Percentiles rank a stretch among this genome's conserved stretches.
These are phyloP conservation scores for Globisporangium sylvaticum DNA, from an alignment of 352 stramenopile genomes.

Conservation along the genomic window DNA sequence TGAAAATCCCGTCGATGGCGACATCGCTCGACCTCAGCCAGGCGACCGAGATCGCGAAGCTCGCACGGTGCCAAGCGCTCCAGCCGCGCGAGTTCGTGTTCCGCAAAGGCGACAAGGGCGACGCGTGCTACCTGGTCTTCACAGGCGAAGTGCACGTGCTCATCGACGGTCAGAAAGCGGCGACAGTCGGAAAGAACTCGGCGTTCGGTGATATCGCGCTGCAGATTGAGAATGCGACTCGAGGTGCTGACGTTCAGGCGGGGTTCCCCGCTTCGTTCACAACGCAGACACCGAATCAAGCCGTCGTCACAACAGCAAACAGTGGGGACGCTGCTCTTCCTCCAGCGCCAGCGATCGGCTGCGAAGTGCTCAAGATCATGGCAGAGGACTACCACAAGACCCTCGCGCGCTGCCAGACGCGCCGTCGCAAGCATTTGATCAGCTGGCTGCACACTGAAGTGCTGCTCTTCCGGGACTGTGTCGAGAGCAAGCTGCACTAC, in stretches of 20 bases:
- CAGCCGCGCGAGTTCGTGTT: constrained; percentile 53
- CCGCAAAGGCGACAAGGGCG: constrained; percentile 55
- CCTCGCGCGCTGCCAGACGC: constrained; percentile 54
- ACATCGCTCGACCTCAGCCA: constrained; percentile 64
- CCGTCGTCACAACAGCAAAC: constrained; percentile 3
- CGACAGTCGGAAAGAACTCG: constrained; percentile 50
- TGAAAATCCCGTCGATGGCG: constrained; percentile 69
- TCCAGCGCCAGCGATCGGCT: constrained; percentile 20
- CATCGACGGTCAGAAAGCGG: constrained; percentile 56
- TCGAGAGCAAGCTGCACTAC: constrained; percentile 74
- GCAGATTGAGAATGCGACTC: constrained; percentile 68
- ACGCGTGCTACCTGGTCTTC: constrained; percentile 65
- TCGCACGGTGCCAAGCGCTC: constrained; percentile 50
- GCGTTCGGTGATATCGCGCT: constrained; percentile 68
- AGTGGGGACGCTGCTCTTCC: neutral
- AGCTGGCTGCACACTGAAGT: constrained; percentile 69
- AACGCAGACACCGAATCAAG: neutral
- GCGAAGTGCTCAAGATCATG: constrained; percentile 64
- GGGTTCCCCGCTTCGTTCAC: constrained; percentile 14
- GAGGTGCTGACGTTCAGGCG: constrained; percentile 58
- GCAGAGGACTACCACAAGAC: constrained; percentile 74
- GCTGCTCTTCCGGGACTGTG: constrained; percentile 60
- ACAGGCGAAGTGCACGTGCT: constrained; percentile 62
- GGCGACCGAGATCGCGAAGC: constrained; percentile 66
- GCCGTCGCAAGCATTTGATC: constrained; percentile 60